A percentile compares a stretch with the other conserved stretches of the same genome.
Conservation (phyloP, 1,284 basidiomycete genomes). For the Sparassis latifolia region DNA sequence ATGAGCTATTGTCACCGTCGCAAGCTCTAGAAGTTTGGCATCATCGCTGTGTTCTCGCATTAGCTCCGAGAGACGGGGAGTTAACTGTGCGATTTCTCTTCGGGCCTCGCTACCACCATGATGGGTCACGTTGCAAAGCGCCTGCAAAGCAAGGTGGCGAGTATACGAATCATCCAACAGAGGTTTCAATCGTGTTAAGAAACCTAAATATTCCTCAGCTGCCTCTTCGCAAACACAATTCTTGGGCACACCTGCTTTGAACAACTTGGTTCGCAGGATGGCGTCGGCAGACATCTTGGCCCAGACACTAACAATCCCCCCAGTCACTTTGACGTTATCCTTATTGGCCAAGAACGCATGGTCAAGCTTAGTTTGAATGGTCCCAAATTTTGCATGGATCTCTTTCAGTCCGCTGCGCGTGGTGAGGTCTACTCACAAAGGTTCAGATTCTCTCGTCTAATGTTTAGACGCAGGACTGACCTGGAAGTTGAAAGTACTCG, state of each 20-base stretch:
- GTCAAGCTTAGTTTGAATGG: conserved; percentile 43
- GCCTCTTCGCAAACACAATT: background rate
- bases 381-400: conserved; percentile 48
- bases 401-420: conserved; percentile 54
- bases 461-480: conserved; percentile 24
- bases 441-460: background rate
- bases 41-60: conserved; percentile 46
- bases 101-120: conserved; percentile 48
- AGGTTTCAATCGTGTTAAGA: conserved; percentile 43
- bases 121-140: conserved; percentile 52
- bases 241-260: conserved; percentile 39
- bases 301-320: conserved; percentile 54
- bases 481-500: conserved; percentile 44
- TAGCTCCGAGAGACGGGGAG: conserved; percentile 34
- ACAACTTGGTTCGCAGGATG: conserved; percentile 49
- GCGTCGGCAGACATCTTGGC: conserved; percentile 58
- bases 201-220: conserved; percentile 33
- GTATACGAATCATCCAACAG: conserved; percentile 40
- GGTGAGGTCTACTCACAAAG: conserved; percentile 37
- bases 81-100: conserved; percentile 42
- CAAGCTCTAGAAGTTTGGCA: conserved; percentile 40
- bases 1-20: conserved; percentile 47
- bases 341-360: conserved; percentile 16
- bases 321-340: conserved; percentile 25
- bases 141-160: conserved; percentile 46